phyloP scores from a whole-genome alignment of 139 green algal species.

The Coelastrella sp. region DNA sequence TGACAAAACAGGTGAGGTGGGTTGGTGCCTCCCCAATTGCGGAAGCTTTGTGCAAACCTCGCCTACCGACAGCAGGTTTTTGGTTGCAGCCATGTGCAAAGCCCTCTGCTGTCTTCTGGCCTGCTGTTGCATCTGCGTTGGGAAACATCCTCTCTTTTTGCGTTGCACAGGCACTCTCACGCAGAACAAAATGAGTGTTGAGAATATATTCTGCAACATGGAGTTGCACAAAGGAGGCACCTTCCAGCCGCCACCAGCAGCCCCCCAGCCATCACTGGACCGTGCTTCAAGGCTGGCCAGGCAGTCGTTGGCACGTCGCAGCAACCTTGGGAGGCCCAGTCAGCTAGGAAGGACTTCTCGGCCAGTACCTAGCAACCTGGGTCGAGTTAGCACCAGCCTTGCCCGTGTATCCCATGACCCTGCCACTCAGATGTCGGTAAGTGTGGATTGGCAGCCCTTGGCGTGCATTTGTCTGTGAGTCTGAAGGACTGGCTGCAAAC shows the following conservation, averaged over 20 bases:
- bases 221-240: conserved; percentile 43
- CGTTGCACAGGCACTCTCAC: conserved; percentile 37
- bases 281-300: conserved; percentile 34
- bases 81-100: too few relatives aligned
- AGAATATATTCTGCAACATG: conserved; percentile 53
- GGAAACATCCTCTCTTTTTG: background rate
- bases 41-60: too few relatives aligned
- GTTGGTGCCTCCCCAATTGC: background rate
- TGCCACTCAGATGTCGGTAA: background rate
- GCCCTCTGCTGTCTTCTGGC: too few relatives aligned
- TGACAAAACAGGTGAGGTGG: conserved; percentile 54
- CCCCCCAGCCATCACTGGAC: conserved; percentile 30
- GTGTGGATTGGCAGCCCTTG: background rate
- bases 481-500: background rate
- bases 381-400: background rate
- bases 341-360: background rate
- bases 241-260: conserved; percentile 29
- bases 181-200: conserved; percentile 60
- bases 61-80: too few relatives aligned
- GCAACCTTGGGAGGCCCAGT: conserved; percentile 14
- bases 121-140: too few relatives aligned
- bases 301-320: conserved; percentile 13
- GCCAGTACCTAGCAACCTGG: background rate
- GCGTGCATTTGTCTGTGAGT: background rate
- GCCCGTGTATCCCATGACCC: conserved; percentile 24